A percentile compares a stretch with the other conserved stretches of the same genome.
Conservation (phyloP, 2,329 filamentous ascomycete species). For the Niveomyces coronatus region DNA sequence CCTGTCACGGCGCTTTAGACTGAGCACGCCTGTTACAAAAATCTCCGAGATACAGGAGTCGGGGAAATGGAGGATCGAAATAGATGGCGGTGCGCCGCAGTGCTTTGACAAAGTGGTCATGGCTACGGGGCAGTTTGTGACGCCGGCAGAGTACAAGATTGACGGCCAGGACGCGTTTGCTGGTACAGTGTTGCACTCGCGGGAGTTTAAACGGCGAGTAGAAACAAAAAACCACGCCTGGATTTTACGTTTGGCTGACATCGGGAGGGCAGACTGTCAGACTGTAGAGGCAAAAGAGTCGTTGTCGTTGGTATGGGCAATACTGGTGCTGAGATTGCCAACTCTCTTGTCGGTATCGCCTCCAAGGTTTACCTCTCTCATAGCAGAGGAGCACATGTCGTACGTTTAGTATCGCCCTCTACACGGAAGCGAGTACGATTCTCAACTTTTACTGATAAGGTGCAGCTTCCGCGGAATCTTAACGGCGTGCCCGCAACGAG, state of each 20-base stretch:
- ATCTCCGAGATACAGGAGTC: slow-evolving; percentile 14
- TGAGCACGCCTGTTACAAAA: slow-evolving; percentile 16
- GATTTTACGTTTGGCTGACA: background rate
- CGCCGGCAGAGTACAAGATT: slow-evolving; percentile 24
- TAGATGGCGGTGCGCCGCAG: slow-evolving; percentile 15
- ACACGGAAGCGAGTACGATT: background rate
- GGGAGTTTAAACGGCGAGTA: slow-evolving; percentile 22
- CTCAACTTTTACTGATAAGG: background rate
- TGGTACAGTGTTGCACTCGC: slow-evolving; percentile 29
- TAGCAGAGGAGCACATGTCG: slow-evolving; percentile 26
- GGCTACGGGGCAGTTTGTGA: slow-evolving; percentile 23
- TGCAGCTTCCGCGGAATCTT: slow-evolving; percentile 3
- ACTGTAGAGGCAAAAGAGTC: slow-evolving; percentile 31
- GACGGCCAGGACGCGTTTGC: slow-evolving; percentile 27
- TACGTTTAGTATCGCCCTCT: slow-evolving; percentile 12
- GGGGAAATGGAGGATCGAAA: slow-evolving; percentile 19
- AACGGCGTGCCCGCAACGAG: slow-evolving; percentile 7
- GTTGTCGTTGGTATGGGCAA: slow-evolving; percentile 33
- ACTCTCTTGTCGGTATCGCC: slow-evolving; percentile 23
- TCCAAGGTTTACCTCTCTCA: slow-evolving; percentile 32
- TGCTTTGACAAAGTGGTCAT: slow-evolving; percentile 30
- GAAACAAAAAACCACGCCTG: background rate
- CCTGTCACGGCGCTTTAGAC: slow-evolving; percentile 16
- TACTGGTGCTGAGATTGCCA: slow-evolving; percentile 21
- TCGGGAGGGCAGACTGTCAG: slow-evolving; percentile 12